These are phyloP conservation scores for Chlamydomonas sphaeroides DNA, from an alignment of 139 green algal species.

Conservation along the genomic window DNA sequence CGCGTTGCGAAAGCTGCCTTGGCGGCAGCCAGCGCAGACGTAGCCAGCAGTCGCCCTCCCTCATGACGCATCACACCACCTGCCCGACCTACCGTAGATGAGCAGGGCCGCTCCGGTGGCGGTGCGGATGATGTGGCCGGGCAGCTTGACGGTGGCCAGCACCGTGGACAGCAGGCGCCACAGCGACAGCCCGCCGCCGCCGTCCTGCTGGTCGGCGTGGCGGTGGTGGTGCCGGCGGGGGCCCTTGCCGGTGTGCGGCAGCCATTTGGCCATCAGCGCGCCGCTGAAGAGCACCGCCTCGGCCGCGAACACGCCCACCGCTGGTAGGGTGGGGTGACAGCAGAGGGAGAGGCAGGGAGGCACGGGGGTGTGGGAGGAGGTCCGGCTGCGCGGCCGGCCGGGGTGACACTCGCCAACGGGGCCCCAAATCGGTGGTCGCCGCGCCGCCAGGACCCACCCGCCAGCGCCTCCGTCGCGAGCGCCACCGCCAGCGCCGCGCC, in stretches of 20 bases:
- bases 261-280: not conserved
- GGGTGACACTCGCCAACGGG: too few species aligned
- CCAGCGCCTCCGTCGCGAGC: not conserved
- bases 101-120: slow-evolving; percentile 4
- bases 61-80: too few species aligned
- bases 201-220: not conserved
- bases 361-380: too few species aligned
- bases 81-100: slow-evolving; percentile 3
- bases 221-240: not conserved
- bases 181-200: not conserved
- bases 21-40: too few species aligned
- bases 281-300: slow-evolving; percentile 13
- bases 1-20: too few species aligned
- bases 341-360: too few species aligned
- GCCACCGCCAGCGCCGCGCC: slow-evolving; percentile 5
- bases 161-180: not conserved
- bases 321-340: not conserved
- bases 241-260: not conserved
- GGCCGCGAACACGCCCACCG: not conserved
- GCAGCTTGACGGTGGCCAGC: not conserved
- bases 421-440: too few species aligned
- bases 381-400: too few species aligned
- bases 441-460: not conserved
- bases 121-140: not conserved
- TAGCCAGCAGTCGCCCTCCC: too few species aligned